Conservation (phyloP, 306 rosid genomes). For the Pterocarpus macrocarpus region DNA sequence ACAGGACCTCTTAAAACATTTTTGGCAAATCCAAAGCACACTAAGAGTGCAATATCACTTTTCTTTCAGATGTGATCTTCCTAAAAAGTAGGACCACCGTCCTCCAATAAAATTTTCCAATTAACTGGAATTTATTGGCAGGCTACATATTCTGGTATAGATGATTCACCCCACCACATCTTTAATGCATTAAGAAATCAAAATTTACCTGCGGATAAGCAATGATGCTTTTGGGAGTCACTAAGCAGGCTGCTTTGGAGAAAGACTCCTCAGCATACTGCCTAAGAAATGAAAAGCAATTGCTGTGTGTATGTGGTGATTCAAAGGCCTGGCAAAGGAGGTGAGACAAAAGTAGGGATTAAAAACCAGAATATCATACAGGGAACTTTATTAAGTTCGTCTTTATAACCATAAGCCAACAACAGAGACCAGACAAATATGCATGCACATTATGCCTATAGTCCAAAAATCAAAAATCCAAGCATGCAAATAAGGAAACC, state of each 20-base stretch:
- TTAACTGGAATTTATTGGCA: slow-evolving; percentile 27
- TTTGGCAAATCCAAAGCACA: neutral
- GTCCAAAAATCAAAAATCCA: slow-evolving; percentile 3
- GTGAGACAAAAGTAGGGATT: slow-evolving; percentile 34
- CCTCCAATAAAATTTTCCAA: slow-evolving; percentile 7
- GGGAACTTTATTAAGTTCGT: slow-evolving; percentile 23
- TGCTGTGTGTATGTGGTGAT: slow-evolving; percentile 87
- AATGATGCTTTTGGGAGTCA: slow-evolving; percentile 83
- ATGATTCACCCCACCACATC: neutral
- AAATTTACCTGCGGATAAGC: slow-evolving; percentile 93
- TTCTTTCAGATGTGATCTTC: neutral
- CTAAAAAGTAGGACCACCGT: slow-evolving; percentile 5
- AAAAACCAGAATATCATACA: slow-evolving; percentile 29
- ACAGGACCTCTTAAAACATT: neutral
- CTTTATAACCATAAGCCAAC: slow-evolving; percentile 27
- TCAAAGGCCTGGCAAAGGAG: slow-evolving; percentile 82
- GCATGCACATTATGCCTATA: slow-evolving; percentile 25
- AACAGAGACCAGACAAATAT: slow-evolving; percentile 34
- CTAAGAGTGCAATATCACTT: slow-evolving; percentile 1
- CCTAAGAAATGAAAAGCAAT: slow-evolving; percentile 83
- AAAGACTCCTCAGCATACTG: slow-evolving; percentile 96
- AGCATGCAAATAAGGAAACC: slow-evolving; percentile 5
- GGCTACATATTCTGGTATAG: slow-evolving; percentile 12
- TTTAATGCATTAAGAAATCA: slow-evolving; percentile 37
- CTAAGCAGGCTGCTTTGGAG: slow-evolving; percentile 90